phyloP scores from a whole-genome alignment of 2,329 filamentous ascomycete species.

The Lecanicillium sp. region DNA sequence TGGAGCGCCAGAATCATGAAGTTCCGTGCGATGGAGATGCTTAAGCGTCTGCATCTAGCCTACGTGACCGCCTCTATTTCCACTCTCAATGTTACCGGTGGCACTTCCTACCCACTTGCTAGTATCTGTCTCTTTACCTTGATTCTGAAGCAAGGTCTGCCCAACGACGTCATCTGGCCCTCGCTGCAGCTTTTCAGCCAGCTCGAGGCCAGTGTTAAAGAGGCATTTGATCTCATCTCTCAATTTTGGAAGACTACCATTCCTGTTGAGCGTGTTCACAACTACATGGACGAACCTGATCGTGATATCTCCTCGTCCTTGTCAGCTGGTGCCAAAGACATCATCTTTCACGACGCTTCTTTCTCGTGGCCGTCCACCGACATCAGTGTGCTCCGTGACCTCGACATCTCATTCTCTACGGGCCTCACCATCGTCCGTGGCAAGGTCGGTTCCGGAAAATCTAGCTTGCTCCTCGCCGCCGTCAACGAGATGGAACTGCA shows the following conservation, averaged over 20 bases:
- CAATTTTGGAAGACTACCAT: constrained; percentile 76
- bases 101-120: constrained; percentile 69
- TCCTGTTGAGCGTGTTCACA: constrained; percentile 72
- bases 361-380: constrained; percentile 73
- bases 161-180: constrained; percentile 79
- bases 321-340: constrained; percentile 25
- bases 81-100: constrained; percentile 64
- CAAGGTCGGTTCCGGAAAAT: constrained; percentile 55
- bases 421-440: constrained; percentile 51
- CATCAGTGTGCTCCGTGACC: constrained; percentile 39
- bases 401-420: constrained; percentile 37
- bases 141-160: constrained; percentile 57
- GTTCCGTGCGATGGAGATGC: constrained; percentile 28
- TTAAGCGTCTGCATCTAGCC: constrained; percentile 27
- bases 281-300: constrained; percentile 81
- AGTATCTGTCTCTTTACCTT: constrained; percentile 78
- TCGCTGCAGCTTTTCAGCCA: constrained; percentile 74
- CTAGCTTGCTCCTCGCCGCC: constrained; percentile 50
- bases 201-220: constrained; percentile 64
- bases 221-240: constrained; percentile 68
- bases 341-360: constrained; percentile 55
- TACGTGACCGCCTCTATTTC: constrained; percentile 42
- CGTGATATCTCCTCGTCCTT: constrained; percentile 46
- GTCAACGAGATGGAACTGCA: constrained; percentile 61
- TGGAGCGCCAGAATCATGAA: constrained; percentile 28